Percentiles rank a stretch among this genome's conserved stretches.
These are phyloP conservation scores for Xylaria polymorpha DNA, from an alignment of 2,329 filamentous ascomycete species.

Conservation along the genomic window DNA sequence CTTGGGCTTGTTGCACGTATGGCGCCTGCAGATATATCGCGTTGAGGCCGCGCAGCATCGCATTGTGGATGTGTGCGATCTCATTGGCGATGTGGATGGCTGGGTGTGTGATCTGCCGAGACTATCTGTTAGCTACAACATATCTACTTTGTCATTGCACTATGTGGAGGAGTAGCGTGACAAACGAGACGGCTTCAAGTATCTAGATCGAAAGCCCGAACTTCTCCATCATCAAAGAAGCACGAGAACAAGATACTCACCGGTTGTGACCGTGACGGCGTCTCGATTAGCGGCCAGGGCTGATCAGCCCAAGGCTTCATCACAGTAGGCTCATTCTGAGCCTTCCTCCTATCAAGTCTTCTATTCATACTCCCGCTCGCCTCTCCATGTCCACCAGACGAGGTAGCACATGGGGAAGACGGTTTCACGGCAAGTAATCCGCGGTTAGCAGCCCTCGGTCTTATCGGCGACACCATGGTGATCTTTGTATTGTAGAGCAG, in stretches of 20 bases:
- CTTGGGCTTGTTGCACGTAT: conserved; percentile 44
- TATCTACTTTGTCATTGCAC: neutral
- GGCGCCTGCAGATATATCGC: conserved; percentile 53
- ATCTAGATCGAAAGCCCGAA: neutral
- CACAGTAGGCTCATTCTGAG: conserved; percentile 24
- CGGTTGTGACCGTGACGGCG: conserved; percentile 40
- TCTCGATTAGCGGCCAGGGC: conserved; percentile 48
- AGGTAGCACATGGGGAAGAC: conserved; percentile 11
- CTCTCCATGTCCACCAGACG: neutral
- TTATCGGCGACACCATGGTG: conserved; percentile 19
- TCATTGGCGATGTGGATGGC: conserved; percentile 50
- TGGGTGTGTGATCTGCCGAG: conserved; percentile 43
- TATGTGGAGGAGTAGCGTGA: neutral
- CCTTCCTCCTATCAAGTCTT: conserved; percentile 12
- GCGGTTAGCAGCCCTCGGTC: neutral
- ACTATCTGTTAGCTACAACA: conserved; percentile 13
- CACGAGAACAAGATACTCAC: conserved; percentile 13
- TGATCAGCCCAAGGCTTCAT: conserved; percentile 47
- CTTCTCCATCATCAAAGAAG: neutral
- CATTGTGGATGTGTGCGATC: conserved; percentile 52
- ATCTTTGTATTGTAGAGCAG: neutral
- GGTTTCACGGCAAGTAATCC: conserved; percentile 19
- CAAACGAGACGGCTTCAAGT: neutral
- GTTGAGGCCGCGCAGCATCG: conserved; percentile 53
- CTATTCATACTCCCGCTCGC: conserved; percentile 8